These are phyloP conservation scores for Eutrema heterophyllum DNA, from an alignment of 345 rosid genomes.

Conservation along the genomic window DNA sequence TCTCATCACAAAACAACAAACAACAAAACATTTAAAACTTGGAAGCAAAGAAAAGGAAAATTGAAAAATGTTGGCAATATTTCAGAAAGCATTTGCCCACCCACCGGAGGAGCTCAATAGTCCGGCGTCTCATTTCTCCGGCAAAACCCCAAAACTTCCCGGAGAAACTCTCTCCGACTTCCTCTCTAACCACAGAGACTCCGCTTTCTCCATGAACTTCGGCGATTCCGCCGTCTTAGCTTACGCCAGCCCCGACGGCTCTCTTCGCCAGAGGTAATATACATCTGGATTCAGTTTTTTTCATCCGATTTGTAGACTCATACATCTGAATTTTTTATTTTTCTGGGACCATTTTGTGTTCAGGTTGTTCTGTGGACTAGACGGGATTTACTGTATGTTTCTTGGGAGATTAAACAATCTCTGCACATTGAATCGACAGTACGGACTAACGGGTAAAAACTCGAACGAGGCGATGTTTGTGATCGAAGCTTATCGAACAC, in stretches of 20 bases:
- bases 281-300: neutral
- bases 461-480: constrained; percentile 77
- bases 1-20: too few relatives aligned
- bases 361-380: constrained; percentile 78
- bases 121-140: constrained; percentile 54
- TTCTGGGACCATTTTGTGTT: neutral
- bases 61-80: constrained; percentile 73
- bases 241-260: constrained; percentile 38
- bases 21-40: neutral
- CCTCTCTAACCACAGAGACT: constrained; percentile 41
- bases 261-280: constrained; percentile 19
- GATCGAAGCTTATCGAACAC: constrained; percentile 79
- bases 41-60: neutral
- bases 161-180: constrained; percentile 62
- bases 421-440: constrained; percentile 56
- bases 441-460: constrained; percentile 63
- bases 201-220: constrained; percentile 65
- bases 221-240: constrained; percentile 70
- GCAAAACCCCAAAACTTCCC: constrained; percentile 53
- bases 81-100: constrained; percentile 65
- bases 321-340: neutral
- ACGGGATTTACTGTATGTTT: constrained; percentile 79
- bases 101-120: constrained; percentile 94
- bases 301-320: neutral
- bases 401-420: constrained; percentile 69